phyloP scores from a whole-genome alignment of 2,329 filamentous ascomycete species.

The Epichloe amarillans region DNA sequence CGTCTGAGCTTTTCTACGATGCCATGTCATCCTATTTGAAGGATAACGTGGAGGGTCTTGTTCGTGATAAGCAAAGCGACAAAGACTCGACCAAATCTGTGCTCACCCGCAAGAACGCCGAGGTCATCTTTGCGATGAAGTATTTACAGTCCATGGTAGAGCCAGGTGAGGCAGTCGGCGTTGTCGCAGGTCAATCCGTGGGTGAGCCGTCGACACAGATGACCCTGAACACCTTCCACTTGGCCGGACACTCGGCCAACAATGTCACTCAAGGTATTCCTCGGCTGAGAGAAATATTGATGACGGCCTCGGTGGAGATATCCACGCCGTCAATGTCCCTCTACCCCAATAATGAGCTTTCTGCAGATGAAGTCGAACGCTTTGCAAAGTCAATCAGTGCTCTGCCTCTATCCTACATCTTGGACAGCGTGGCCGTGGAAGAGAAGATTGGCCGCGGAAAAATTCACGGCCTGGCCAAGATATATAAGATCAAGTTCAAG shows the following conservation, averaged over 20 bases:
- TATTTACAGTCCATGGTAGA: slow-evolving; percentile 88
- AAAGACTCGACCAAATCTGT: slow-evolving; percentile 23
- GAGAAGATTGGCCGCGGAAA: slow-evolving; percentile 66
- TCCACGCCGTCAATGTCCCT: slow-evolving; percentile 87
- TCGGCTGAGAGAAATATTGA: slow-evolving; percentile 89
- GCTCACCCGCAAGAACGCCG: slow-evolving; percentile 58
- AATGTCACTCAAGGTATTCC: slow-evolving; percentile 99
- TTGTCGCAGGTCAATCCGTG: slow-evolving; percentile 91
- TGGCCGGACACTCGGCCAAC: slow-evolving; percentile 94
- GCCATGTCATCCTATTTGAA: slow-evolving; percentile 66
- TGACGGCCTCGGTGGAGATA: slow-evolving; percentile 86
- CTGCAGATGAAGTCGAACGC: slow-evolving; percentile 52
- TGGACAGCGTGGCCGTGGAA: slow-evolving; percentile 68
- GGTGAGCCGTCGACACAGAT: slow-evolving; percentile 98
- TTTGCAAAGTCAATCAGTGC: slow-evolving; percentile 91
- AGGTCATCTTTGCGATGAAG: slow-evolving; percentile 77
- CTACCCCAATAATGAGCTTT: slow-evolving; percentile 59
- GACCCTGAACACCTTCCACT: slow-evolving; percentile 99
- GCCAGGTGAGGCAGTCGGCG: slow-evolving; percentile 90
- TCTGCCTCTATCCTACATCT: slow-evolving; percentile 68
- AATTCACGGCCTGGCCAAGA: slow-evolving; percentile 60
- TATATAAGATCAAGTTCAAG: slow-evolving; percentile 67
- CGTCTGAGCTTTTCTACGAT: slow-evolving; percentile 74
- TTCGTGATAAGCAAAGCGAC: slow-evolving; percentile 30
- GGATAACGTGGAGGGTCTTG: slow-evolving; percentile 52